phyloP scores from a whole-genome alignment of 169 alveolate genomes.

The Plasmodium adleri region DNA sequence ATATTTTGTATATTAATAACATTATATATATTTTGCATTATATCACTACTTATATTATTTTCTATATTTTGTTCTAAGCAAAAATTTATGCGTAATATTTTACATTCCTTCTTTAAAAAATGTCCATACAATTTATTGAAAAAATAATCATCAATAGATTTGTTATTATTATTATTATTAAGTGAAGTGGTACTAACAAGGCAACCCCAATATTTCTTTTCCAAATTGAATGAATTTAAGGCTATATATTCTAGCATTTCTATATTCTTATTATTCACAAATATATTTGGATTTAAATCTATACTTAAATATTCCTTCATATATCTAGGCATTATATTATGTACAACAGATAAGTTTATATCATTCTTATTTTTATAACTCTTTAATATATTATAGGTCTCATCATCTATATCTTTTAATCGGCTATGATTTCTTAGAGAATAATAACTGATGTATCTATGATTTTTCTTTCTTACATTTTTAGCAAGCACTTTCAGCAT shows the following conservation, averaged over 20 bases:
- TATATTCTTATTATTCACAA: constrained; percentile 5
- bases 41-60: neutral
- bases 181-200: constrained; percentile 2
- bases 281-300: constrained; percentile 36
- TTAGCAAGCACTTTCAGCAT: neutral
- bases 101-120: constrained; percentile 18
- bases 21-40: constrained; percentile 25
- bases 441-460: constrained; percentile 30
- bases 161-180: neutral
- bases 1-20: constrained; percentile 18
- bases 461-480: neutral
- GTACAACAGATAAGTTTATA: constrained; percentile 62
- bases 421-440: constrained; percentile 45
- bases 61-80: constrained; percentile 6
- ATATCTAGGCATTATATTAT: constrained; percentile 52
- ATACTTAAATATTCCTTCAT: constrained; percentile 27
- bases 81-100: constrained; percentile 41
- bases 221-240: constrained; percentile 35
- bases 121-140: constrained; percentile 19
- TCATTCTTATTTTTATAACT: constrained; percentile 34
- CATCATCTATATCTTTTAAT: constrained; percentile 69
- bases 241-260: constrained; percentile 42
- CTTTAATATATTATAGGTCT: constrained; percentile 13
- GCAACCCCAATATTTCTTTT: constrained; percentile 72
- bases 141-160: constrained; percentile 18